Percentiles rank a stretch among this genome's conserved stretches.
Evolutionary conservation across 441 rosid genomes (phyloP).

Genomic region (Hura crepitans): DNA sequence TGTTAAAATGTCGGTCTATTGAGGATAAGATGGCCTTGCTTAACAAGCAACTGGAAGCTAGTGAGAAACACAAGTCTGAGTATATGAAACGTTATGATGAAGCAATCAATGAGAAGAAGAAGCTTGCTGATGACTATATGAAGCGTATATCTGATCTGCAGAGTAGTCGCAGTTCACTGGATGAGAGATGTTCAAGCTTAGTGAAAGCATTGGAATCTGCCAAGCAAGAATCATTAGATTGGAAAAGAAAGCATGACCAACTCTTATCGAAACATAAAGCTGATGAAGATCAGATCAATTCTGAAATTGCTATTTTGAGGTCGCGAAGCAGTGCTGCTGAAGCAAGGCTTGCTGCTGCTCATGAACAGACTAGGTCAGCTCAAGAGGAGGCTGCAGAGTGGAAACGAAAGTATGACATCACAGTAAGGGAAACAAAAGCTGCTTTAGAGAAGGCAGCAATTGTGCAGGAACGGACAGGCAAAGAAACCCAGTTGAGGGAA

Average conservation of each 20-base stretch:
- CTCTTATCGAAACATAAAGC: constrained; percentile 70
- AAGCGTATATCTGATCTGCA: constrained; percentile 74
- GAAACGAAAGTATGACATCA: constrained; percentile 88
- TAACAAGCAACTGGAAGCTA: constrained; percentile 82
- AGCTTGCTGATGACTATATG: constrained; percentile 76
- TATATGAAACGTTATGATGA: constrained; percentile 90
- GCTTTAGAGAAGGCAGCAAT: constrained; percentile 94
- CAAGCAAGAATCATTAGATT: constrained; percentile 64
- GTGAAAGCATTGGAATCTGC: constrained; percentile 66
- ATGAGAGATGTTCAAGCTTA: constrained; percentile 76
- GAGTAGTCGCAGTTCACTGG: constrained; percentile 67
- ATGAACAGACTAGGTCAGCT: constrained; percentile 79
- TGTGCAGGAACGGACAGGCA: constrained; percentile 72
- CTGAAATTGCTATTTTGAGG: constrained; percentile 75
- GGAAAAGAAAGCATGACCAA: constrained; percentile 79
- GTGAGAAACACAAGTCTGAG: constrained; percentile 75
- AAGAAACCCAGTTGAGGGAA: constrained; percentile 82
- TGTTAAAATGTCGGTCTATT: constrained; percentile 73
- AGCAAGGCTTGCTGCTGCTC: constrained; percentile 92
- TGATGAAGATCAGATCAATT: constrained; percentile 60
- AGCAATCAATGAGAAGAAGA: constrained; percentile 87
- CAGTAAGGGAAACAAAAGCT: constrained; percentile 83
- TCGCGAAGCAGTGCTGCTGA: constrained; percentile 90
- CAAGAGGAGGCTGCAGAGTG: constrained; percentile 93
- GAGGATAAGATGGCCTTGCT: constrained; percentile 84